Base-by-base conservation (phyloP, 192 early-diverging fungal species). In the Backusella parvicylindrica region DNA sequence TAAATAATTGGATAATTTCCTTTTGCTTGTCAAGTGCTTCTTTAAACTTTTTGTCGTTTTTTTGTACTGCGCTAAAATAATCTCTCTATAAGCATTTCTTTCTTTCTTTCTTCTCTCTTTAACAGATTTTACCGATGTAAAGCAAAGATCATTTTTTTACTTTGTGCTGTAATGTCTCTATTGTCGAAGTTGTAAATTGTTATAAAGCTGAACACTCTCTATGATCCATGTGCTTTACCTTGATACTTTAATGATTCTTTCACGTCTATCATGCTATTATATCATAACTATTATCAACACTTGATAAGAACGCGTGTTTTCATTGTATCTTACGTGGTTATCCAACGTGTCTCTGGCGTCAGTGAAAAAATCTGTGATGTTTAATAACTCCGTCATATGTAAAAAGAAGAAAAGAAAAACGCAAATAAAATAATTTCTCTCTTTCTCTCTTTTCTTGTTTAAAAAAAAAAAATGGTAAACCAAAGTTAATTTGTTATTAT, bases 211-310 rank as follows among this genome's bases (percentile, higher is more conserved):
- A 6, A 47, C 43, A 15, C 56, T 26, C 56, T 9, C 8, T 16
- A n/a, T 64, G 7, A 31, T 64, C 4, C 15, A 0, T 28, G 18
- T 68, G 7, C 18, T 35, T 65, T 68, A 68, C 66, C 66, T 68
- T 68, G 66, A 68, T 21, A 68, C 67, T 68, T 68, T 68, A 28
- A 68, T 68, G 28, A 68, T 68, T 21, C 67, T 33, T 37, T 68
- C 67, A 38, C 67, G 35, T 68, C 67, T 33, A 26, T 68, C 67
- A 68, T 68, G 67, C 67, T 68, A 6, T 26, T 33, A 18, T 23
- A 33, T 32, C n/a, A 3, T n/a, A 33, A 64, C 11, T n/a, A 18
- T 47, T n/a, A 47, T 6, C n/a, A 6, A 7, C 6, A n/a, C 6
- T n/a, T 16, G 4, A n/a, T 5, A 47, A 18, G 6, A 33, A 37